Base-by-base conservation (phyloP, 495 filamentous ascomycete species). In the Staphylotrichum longicolle region DNA sequence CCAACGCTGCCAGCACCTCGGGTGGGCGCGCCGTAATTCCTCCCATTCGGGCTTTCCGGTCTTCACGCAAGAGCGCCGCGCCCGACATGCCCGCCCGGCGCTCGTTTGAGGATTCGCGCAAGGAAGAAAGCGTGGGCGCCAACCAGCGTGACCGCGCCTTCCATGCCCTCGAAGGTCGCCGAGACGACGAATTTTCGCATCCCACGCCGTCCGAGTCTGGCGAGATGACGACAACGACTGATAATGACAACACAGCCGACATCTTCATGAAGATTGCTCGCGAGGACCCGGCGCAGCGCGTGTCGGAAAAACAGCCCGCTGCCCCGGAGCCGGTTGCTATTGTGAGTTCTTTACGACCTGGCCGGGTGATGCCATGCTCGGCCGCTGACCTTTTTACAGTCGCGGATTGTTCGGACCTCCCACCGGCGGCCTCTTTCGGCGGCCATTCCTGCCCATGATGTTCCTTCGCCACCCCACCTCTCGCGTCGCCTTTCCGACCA, bases 241-340 rank as follows among this genome's bases (percentile, higher is more conserved):
- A 77, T 51, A 76, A 71, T 39, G 80, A 80, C 47, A 78, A 79
- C 50, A 79, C 67, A 10, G 79, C 77, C 52, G 82, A 85, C 68
- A 65, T 83, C 33, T 85, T 85, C 60, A 75, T 85, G 49, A 76
- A 70, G 39, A 80, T 83, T 51, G 82, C 82, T 20, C 68, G 74
- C 39, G 80, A 85, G 61, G 78, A 81, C 45, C 59, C 74, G 42
- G 63, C 68, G 35, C 74, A 68, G n/a, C 77, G 73, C 48, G 61
- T 57, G 20, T 60, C 60, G 39, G 72, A 74, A 32, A 60, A 67
- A 5, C 63, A 69, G 34, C 66, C 63, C 35, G 63, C 49, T 30
- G 61, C 63, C 8, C 73, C 75, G 8, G 77, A 69, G 20, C 68
- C 71, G 56, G 74, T 70, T 54, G 66, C 70, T 35, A 66, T 76